Evolutionary conservation across 345 rosid species (phyloP), one percentile per base, ranked within the genome.

Genomic region (Lenwebbia sp.): DNA sequence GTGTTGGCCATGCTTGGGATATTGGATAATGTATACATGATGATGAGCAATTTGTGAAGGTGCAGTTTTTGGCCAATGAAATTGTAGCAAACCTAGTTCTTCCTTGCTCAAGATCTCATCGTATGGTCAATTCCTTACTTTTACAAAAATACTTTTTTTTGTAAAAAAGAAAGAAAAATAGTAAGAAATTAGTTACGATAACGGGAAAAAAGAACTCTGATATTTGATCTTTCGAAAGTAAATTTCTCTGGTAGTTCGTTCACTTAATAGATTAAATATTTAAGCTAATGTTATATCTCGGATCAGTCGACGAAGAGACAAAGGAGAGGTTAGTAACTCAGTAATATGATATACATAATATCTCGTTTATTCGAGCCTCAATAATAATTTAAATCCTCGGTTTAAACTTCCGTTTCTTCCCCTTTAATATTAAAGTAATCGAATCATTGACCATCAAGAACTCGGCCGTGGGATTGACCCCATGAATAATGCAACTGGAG

Each of bases 401-500:
- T 70, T 70, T 70, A 70, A 70, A 37, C 81, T 40, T 22, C 81
- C 47, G 5, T 33, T 37, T 19, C 26, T 10, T 4, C 8, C 47
- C 81, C 81, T 37, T 33, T 10, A 65, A 33, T 17, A 65, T 33
- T 17, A 33, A 37, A 33, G 78, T 70, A 70, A 37, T 70, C 81
- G 81, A 70, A 70, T 70, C 81, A 21, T 70, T 70, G 81, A 70
- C 81, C 81, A 70, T 37, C 56, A 26, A 75, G 76, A 88, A 44
- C 65, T 49, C 21, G 44, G 91, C 90, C 89, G 86, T 49, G 52
- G 88, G 88, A 91, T 91, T 88, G 90, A 89, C 89, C 85, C 53
- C 12, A 49, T 82, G 84, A 82, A 82, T 53, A 82, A 26, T 82
- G 84, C 84, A 82, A 82, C 85, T 74, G 33, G 51, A 17, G 17